Conservation (phyloP, 2,329 filamentous ascomycete genomes). For the Fusarium pseudograminearum region DNA sequence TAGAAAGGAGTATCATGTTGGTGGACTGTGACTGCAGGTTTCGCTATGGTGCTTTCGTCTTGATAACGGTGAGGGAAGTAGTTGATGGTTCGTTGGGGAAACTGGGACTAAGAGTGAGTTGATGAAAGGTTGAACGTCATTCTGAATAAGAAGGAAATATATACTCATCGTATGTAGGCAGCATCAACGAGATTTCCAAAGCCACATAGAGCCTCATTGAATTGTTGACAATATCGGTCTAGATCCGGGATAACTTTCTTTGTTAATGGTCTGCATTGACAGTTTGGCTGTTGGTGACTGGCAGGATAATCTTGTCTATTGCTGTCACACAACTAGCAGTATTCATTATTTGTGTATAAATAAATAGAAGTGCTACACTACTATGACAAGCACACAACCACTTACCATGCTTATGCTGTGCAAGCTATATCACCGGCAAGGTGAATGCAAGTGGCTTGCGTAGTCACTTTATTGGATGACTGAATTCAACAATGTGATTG, state of each 20-base stretch:
- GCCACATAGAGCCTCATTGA: not conserved
- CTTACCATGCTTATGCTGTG: too few relatives aligned
- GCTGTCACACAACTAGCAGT: too few relatives aligned
- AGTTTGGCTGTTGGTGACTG: not conserved
- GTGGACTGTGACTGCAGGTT: not conserved
- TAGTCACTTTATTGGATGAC: too few relatives aligned
- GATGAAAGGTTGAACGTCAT: not conserved
- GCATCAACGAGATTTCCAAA: not conserved
- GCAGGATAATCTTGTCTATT: too few relatives aligned
- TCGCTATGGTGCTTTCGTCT: not conserved
- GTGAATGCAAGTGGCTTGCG: too few relatives aligned
- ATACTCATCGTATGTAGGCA: not conserved
- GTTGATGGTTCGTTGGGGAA: not conserved
- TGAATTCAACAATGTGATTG: too few relatives aligned
- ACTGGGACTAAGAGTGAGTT: not conserved
- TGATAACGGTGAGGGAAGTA: not conserved
- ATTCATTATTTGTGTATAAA: too few relatives aligned
- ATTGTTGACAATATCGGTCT: not conserved
- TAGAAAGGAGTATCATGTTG: not conserved
- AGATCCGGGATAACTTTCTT: not conserved
- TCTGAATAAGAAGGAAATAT: not conserved
- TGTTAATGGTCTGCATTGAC: not conserved
- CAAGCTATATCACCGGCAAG: too few relatives aligned
- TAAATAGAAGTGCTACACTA: accelerated
- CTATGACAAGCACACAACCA: accelerated